A percentile compares a stretch with the other conserved stretches of the same genome.
phyloP scores from a whole-genome alignment of 805 yeast species.

The Saccharomyces jurei region DNA sequence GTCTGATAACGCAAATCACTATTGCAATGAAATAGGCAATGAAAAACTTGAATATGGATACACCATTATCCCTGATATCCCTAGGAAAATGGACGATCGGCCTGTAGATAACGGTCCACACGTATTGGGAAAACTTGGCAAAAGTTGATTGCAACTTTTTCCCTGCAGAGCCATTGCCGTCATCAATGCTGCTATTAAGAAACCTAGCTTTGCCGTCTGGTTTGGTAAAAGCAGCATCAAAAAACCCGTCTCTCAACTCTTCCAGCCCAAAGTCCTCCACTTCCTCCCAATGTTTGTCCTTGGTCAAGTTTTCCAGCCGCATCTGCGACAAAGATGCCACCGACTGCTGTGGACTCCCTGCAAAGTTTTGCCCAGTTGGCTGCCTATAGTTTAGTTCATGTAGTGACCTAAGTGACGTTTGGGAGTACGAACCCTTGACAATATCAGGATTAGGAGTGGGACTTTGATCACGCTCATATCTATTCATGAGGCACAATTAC shows the following conservation, averaged over 20 bases:
- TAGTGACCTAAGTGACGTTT: constrained; percentile 17
- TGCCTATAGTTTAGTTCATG: constrained; percentile 6
- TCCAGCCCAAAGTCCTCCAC: constrained; percentile 33
- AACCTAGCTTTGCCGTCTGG: constrained; percentile 8
- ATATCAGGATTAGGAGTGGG: constrained; percentile 5
- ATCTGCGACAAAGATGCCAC: constrained; percentile 33
- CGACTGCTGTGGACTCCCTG: constrained; percentile 15
- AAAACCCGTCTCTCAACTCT: constrained; percentile 42
- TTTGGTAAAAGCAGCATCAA: constrained; percentile 38
- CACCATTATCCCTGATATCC: constrained; percentile 3
- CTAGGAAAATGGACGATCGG: constrained; percentile 8
- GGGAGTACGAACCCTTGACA: constrained; percentile 23
- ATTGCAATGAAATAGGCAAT: constrained; percentile 36
- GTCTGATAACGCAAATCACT: constrained; percentile 33
- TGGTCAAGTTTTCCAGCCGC: constrained; percentile 24
- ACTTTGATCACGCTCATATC: background rate
- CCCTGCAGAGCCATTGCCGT: constrained; percentile 1
- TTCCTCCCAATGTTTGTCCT: constrained; percentile 25
- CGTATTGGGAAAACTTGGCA: background rate
- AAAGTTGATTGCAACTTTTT: background rate
- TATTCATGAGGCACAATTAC: background rate
- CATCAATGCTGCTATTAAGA: background rate
- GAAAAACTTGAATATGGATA: constrained; percentile 26
- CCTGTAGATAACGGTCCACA: background rate
- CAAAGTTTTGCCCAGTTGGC: background rate